Evolutionary conservation across 208 protist genomes (phyloP).

Genomic region (Trypanosoma brucei): DNA sequence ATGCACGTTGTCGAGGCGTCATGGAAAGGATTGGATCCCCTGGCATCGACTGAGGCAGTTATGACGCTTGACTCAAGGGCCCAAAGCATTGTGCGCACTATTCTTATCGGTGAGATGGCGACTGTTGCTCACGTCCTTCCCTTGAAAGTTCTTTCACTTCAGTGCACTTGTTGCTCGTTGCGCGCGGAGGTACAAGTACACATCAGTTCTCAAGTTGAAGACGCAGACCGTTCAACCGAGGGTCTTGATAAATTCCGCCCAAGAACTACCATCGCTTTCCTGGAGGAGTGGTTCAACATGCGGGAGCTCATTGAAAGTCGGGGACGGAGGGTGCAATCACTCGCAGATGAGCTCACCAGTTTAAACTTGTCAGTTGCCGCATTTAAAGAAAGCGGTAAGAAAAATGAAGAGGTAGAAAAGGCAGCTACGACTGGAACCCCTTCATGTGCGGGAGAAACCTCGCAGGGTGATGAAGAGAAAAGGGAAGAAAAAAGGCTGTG

Average conservation of each 20-base stretch:
- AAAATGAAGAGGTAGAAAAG: neutral
- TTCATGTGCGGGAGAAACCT: no score
- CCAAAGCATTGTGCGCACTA: constrained; percentile 4
- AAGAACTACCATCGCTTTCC: constrained; percentile 1
- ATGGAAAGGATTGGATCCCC: neutral
- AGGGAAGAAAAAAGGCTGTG: neutral
- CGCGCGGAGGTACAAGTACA: constrained; percentile 13
- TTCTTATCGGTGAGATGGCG: constrained; percentile 12
- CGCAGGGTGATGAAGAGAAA: neutral
- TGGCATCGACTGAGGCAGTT: neutral
- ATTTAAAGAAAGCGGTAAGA: neutral
- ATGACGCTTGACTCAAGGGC: constrained; percentile 1
- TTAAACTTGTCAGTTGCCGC: neutral
- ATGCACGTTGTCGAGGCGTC: neutral
- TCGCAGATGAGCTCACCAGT: constrained; percentile 3
- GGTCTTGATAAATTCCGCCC: neutral
- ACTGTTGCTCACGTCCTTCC: neutral
- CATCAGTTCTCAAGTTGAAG: neutral
- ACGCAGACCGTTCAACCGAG: neutral
- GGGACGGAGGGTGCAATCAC: constrained; percentile 3
- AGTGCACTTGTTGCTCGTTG: neutral
- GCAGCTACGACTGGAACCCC: no score
- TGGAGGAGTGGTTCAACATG: constrained; percentile 7
- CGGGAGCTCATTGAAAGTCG: neutral
- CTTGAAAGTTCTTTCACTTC: constrained; percentile 7